Percentiles rank a stretch among this genome's conserved stretches.
phyloP scores from a whole-genome alignment of 2,329 filamentous ascomycete species.

The Alternaria arborescens region DNA sequence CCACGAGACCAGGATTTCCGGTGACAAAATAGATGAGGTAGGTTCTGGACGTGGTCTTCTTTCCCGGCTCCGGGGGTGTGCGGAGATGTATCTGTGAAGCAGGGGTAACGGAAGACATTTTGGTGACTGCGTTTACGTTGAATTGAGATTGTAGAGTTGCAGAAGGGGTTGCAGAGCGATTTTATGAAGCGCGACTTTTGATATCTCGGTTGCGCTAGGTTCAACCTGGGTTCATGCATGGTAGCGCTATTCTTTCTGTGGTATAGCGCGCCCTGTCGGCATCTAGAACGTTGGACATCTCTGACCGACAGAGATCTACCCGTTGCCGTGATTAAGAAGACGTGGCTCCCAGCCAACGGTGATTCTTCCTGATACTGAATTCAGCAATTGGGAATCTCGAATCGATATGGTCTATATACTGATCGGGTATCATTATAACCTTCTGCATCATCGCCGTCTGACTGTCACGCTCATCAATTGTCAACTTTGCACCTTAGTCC shows the following conservation, averaged over 20 bases:
- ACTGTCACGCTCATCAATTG: neutral
- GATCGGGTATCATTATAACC: constrained; percentile 3
- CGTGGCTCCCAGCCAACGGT: neutral
- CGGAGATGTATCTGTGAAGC: constrained; percentile 38
- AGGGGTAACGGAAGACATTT: constrained; percentile 22
- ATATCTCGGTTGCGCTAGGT: constrained; percentile 24
- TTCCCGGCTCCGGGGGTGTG: constrained; percentile 28
- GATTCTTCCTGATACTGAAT: neutral
- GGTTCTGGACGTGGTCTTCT: constrained; percentile 31
- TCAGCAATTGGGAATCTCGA: too few relatives aligned
- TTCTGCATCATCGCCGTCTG: neutral
- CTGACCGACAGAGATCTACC: constrained; percentile 7
- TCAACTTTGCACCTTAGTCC: constrained; percentile 4
- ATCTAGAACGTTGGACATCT: constrained; percentile 7
- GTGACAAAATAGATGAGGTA: constrained; percentile 75
- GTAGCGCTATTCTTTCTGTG: constrained; percentile 1
- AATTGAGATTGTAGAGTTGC: neutral
- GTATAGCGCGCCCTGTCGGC: constrained; percentile 1
- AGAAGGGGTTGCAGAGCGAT: constrained; percentile 11
- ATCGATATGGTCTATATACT: neutral
- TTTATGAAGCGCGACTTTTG: constrained; percentile 17
- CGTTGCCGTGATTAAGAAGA: neutral
- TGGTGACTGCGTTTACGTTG: neutral
- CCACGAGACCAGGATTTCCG: constrained; percentile 79
- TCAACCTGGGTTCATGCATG: constrained; percentile 5